Base-by-base conservation (phyloP, 208 protist genomes). In the Leishmania aethiopica region DNA sequence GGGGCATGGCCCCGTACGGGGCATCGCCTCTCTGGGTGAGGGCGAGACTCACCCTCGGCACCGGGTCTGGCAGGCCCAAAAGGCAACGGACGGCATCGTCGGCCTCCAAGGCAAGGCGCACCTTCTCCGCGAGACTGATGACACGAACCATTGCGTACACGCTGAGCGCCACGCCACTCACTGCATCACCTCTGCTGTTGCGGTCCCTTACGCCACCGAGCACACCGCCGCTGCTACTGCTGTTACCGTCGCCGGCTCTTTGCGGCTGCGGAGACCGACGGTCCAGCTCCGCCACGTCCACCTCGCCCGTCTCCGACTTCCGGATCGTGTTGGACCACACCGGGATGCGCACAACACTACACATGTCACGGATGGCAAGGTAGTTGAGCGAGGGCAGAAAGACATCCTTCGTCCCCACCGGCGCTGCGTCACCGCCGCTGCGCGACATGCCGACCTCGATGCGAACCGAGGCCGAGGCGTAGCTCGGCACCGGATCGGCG, bases 131-230 rank as follows among this genome's bases (percentile, higher is more conserved):
- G 66, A 96, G 85, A 62, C 93, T 91, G 15, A 96, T 60, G 32
- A 95, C 92, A 19, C 94, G 90, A 86, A 97, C 84, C 84, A 95
- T 79, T 37, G 95, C 85, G 69, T 89, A 91, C 11, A 96, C 47
- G 51, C 84, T 69, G n/a, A 84, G 17, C 45, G 75, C 77, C 72
- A 84, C 74, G 1, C 62, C 75, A 25, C n/a, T 37, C 59, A 49
- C 74, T 3, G 72, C 70, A 37, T 35, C 73, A 53, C 49, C 51
- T 45, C 6, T 22, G 6, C 15, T 73, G 35, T 67, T 55, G 5
- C 77, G 53, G 49, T 79, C 82, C 17, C 66, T 28, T 22, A 37
- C 51, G 53, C 69, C 78, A 51, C 55, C 77, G 32, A 69, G 64
- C 64, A 42, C 64, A 35, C 5, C 67, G 67, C 5, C 40, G 40